phyloP scores from a whole-genome alignment of 139 green algal genomes.

The Chlamydomonas sp. region DNA sequence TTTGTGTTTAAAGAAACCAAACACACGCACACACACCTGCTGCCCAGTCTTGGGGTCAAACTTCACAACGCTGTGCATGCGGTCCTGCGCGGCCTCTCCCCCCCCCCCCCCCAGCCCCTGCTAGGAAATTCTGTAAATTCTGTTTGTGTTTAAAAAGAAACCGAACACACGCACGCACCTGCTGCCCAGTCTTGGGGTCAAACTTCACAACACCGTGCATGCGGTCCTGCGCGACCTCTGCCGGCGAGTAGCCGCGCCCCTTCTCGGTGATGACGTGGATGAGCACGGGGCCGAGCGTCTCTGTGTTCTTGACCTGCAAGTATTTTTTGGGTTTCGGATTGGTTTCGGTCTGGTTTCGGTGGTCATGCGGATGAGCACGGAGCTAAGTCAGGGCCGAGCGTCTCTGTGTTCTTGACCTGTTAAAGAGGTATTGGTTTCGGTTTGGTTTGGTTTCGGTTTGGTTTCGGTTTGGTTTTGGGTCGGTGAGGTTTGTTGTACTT shows the following conservation, averaged over 20 bases:
- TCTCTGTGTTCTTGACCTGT: slow-evolving; percentile 90
- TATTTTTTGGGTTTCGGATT: too few species aligned
- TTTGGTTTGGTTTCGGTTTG: too few species aligned
- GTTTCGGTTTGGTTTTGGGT: too few species aligned
- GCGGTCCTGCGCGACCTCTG: slow-evolving; percentile 86
- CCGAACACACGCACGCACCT: slow-evolving; percentile 54
- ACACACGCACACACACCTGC: too few species aligned
- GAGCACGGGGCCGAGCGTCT: slow-evolving; percentile 91
- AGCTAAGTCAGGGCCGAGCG: slow-evolving; percentile 84
- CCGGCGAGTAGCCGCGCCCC: slow-evolving; percentile 87
- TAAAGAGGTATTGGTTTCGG: too few species aligned
- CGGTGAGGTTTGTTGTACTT: too few species aligned
- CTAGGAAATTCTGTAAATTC: not conserved
- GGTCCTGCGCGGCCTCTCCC: not conserved
- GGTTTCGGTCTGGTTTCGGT: too few species aligned
- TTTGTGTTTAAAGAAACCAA: too few species aligned
- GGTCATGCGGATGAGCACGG: slow-evolving; percentile 94
- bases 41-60: too few species aligned
- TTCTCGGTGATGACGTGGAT: slow-evolving; percentile 98
- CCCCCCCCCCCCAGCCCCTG: slow-evolving; percentile 78
- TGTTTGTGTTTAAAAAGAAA: too few species aligned
- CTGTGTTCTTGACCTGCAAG: slow-evolving; percentile 89
- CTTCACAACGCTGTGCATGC: not conserved
- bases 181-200: slow-evolving; percentile 85
- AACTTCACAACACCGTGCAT: slow-evolving; percentile 98